Conservation (phyloP, 2,329 filamentous ascomycete species). For the Fusarium sublunatum region DNA sequence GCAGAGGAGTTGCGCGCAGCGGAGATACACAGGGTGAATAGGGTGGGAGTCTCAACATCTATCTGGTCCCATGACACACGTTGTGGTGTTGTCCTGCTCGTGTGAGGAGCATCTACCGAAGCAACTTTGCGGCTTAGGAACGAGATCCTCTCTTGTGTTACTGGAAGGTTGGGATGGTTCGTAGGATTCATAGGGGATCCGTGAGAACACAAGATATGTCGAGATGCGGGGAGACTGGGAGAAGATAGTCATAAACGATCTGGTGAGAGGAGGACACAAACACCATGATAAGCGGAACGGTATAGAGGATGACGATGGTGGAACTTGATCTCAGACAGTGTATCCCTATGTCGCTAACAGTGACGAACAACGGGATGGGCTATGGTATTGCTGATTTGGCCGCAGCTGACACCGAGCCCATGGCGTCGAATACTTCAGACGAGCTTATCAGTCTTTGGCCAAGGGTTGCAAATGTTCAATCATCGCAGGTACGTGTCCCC, state of each 20-base stretch:
- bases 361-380: constrained; percentile 1
- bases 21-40: constrained; percentile 1
- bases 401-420: constrained; percentile 17
- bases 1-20: constrained; percentile 2
- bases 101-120: constrained; percentile 34
- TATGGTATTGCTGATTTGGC: not conserved
- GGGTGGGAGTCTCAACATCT: constrained; percentile 8
- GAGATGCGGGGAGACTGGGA: not conserved
- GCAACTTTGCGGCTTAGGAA: constrained; percentile 10
- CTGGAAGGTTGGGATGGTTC: constrained; percentile 1
- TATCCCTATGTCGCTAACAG: constrained; percentile 9
- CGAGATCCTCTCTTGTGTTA: constrained; percentile 21
- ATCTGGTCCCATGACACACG: constrained; percentile 9
- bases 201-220: constrained; percentile 1
- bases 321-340: constrained; percentile 10
- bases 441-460: not conserved
- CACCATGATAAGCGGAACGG: not conserved
- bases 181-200: not conserved
- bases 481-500: constrained; percentile 4
- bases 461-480: not conserved
- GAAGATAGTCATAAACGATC: constrained; percentile 6
- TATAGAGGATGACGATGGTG: not conserved
- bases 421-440: constrained; percentile 8
- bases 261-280: constrained; percentile 12
- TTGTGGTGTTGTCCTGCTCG: constrained; percentile 3